Evolutionary conservation across 2,329 filamentous ascomycete genomes (phyloP), one percentile per base, ranked within the genome.

Genomic region (Magnaporthales sp.): DNA sequence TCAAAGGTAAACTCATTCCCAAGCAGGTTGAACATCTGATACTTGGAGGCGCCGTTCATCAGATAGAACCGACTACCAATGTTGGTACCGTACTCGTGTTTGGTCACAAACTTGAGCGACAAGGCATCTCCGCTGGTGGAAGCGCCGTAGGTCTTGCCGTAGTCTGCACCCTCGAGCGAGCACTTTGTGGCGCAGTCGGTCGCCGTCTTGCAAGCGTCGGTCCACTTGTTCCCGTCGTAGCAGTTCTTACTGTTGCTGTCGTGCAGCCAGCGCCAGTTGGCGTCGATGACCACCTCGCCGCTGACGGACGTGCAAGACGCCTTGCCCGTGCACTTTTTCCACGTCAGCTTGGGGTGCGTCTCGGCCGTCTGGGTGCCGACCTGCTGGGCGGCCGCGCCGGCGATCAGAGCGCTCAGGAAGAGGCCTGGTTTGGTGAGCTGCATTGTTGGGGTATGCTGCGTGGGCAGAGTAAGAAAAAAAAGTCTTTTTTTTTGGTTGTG

Each of bases 1-100:
- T 88, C 86, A 68, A 90, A 88, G 27, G 84, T 84, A 74, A 90
- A 85, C 74, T 90, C 87, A 71, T 85, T 80, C 75, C 84, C 84
- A 63, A 84, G 79, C 63, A 89, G 77, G 67, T 84, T 81, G 76
- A 89, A 85, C 72, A 83, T 83, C 68, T 75, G 72, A 70, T 76
- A 76, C 70, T 75, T 74, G 69, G 65, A 70, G 26, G 68, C 63
- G 62, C 73, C 71, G 51, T 70, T 71, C 74, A 76, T 75, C 63
- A 76, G 68, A 68, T 76, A 76, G 63, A 74, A 67, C 62, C 74
- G 73, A 54, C 72, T 76, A 38, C 77, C 77, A 61, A 79, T 74
- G 70, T 78, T 78, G 68, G 72, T 78, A 66, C 68, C 72, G 72
- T 77, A 78, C 56, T 72, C 70, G 72, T 77, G 75, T 71, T 80